Evolutionary conservation across 2,329 filamentous ascomycete genomes (phyloP).

Genomic region (Apiospora pterosperma): DNA sequence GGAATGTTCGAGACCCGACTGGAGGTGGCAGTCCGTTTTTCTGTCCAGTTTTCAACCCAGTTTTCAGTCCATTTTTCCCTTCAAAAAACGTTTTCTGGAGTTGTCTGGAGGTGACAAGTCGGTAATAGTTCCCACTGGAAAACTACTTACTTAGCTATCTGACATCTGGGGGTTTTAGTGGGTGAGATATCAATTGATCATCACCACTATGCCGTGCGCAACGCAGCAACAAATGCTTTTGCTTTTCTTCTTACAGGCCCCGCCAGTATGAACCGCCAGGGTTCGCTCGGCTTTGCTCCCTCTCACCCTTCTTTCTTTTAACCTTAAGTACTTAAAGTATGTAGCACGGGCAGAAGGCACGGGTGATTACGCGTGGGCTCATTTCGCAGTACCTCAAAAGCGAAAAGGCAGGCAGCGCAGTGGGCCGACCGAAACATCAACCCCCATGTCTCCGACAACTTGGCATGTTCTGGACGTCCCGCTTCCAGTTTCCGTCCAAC

Average conservation of each 20-base stretch:
- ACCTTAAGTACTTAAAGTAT: too few relatives aligned
- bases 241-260: not conserved
- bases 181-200: not conserved
- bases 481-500: not conserved
- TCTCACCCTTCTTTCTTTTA: not conserved
- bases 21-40: not conserved
- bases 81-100: slow-evolving; percentile 3
- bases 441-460: slow-evolving; percentile 4
- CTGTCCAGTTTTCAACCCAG: not conserved
- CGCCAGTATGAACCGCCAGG: not conserved
- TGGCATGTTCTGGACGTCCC: not conserved
- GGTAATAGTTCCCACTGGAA: not conserved
- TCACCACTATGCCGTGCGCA: not conserved
- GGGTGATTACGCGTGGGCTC: too few relatives aligned
- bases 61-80: too few relatives aligned
- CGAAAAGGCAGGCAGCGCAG: not conserved
- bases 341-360: too few relatives aligned
- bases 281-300: not conserved
- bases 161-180: slow-evolving; percentile 1
- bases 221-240: not conserved
- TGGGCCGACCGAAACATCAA: not conserved
- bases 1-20: not conserved
- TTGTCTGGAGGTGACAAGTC: not conserved
- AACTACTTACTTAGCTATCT: too few relatives aligned
- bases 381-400: not conserved